Base-by-base conservation (phyloP, 73 alveolate species). In the Tetrahymena malaccensis region DNA sequence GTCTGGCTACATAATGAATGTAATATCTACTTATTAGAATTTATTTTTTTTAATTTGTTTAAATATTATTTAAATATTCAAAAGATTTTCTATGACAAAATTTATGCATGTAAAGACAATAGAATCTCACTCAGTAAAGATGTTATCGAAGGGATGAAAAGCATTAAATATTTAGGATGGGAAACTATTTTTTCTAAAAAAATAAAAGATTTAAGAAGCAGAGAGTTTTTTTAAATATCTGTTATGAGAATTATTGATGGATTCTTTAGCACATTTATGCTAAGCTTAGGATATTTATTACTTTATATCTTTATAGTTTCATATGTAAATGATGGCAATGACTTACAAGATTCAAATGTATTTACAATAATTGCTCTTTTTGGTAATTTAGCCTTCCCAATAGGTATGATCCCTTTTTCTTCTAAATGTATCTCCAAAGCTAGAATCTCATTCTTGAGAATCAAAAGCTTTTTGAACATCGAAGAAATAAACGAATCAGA, bases 141-240 rank as follows among this genome's bases (percentile, higher is more conserved):
- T 95, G 97, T 95, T 9, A 95, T 95, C 16, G 97, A 95, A 21
- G 97, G 97, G 1, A 95, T 95, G 97, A 95, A 95, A 89, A 38
- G 94, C 31, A 95, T 95, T 15, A 95, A 95, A 89, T 95, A 95
- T 56, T 40, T 95, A 21, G 93, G 95, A 31, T 95, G 97, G 97
- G 95, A 95, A 55, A 21, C 44, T 21, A 95, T 94, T 9, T 95
- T 95, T 35, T 50, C 93, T 31, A 38, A 95, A 34, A 95, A 95
- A 50, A 95, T 95, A 33, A 43, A 50, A 93, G 85, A 85, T 35
- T 33, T 95, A 13, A 95, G 97, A 89, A 34, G 35, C 31, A 89
- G 35, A 89, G 97, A 95, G 44, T 95, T 89, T 89, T 55, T 43
- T 22, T n/a, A 34, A n/a, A 85, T 95, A 7, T 33, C 94, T 16